Conservation (phyloP, 1,139 yeast species). For the Taphrina wiesneri region DNA sequence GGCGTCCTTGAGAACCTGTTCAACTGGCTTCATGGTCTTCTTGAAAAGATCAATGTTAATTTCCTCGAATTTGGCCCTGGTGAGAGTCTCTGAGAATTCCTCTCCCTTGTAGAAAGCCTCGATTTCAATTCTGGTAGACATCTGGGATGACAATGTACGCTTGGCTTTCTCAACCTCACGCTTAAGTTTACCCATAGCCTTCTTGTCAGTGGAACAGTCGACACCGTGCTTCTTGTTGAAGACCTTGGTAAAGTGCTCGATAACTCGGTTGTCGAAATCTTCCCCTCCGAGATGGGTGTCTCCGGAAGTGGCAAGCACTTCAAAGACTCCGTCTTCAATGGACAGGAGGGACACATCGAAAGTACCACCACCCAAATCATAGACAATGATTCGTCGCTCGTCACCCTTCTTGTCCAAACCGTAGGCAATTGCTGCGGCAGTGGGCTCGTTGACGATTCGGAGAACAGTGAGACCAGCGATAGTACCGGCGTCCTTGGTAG, state of each 20-base stretch:
- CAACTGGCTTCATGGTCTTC: conserved; percentile 89
- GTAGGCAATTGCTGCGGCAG: conserved; percentile 98
- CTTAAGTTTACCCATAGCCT: conserved; percentile 85
- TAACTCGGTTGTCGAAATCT: conserved; percentile 89
- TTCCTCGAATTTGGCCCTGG: conserved; percentile 96
- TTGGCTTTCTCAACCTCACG: conserved; percentile 97
- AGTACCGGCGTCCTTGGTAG: conserved; percentile 96
- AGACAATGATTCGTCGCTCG: conserved; percentile 85
- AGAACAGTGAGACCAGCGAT: conserved; percentile 93
- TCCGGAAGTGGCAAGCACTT: conserved; percentile 90
- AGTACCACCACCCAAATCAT: conserved; percentile 94
- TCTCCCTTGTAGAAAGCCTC: conserved; percentile 95
- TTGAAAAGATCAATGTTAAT: conserved; percentile 81
- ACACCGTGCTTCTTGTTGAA: conserved; percentile 86
- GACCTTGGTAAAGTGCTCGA: conserved; percentile 77
- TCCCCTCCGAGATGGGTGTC: conserved; percentile 97
- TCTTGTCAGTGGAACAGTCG: conserved; percentile 70
- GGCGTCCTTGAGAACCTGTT: conserved; percentile 86
- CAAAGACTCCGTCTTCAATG: conserved; percentile 91
- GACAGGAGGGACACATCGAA: conserved; percentile 87
- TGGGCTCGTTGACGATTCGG: conserved; percentile 96
- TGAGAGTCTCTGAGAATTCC: conserved; percentile 87
- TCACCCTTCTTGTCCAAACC: conserved; percentile 89
- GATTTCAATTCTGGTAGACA: conserved; percentile 85
- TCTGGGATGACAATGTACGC: conserved; percentile 88